Base-by-base conservation (phyloP, 352 stramenopile species). In the Phytopythium chamaehyphon region DNA sequence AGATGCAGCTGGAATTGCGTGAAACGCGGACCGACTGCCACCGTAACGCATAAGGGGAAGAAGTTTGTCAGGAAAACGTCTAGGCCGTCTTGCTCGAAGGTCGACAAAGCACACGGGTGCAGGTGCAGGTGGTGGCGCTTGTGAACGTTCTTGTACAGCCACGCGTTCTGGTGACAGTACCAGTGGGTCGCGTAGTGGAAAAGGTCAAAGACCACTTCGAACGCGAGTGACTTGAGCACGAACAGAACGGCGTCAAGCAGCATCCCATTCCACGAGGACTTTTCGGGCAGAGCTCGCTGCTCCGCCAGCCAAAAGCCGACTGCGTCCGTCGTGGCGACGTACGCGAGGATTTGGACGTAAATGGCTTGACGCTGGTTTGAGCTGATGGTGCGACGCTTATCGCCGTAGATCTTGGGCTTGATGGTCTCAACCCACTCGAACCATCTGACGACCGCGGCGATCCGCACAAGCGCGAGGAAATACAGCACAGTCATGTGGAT, bases 131-230 rank as follows among this genome's bases (percentile, higher is more conserved):
- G 78, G 50, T 89, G 78, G 46, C 61, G 66, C 57, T 83, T 84
- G 70, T 89, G 78, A 6, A 66, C 65, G 36, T 78, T 46, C 44
- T 66, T 64, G 46, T 84, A 83, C 0, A 87, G 55, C 52, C 67
- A 69, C 39, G 65, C 50, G 19, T 73, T 56, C 38, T 64, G 62
- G 49, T 83, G 73, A 50, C 66, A 85, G 26, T 63, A 51, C 60
- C 71, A 79, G 59, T 89, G 78, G 23, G 69, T 55, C 1, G 44
- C 43, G 47, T 75, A 89, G 62, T 89, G 75, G 42, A 83, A 74
- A 6, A 87, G 48, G 59, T 89, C 78, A 40, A 89, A 87, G 31
- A 75, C 33, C 18, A 86, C 7, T 33, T 89, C 78, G 44, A 87
- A 82, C 7, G 58, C 45, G 15, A 89, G 68, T 28, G 78, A 89